These are phyloP conservation scores for Skeletonema grethae DNA, from an alignment of 108 stramenopile genomes.

Conservation along the genomic window DNA sequence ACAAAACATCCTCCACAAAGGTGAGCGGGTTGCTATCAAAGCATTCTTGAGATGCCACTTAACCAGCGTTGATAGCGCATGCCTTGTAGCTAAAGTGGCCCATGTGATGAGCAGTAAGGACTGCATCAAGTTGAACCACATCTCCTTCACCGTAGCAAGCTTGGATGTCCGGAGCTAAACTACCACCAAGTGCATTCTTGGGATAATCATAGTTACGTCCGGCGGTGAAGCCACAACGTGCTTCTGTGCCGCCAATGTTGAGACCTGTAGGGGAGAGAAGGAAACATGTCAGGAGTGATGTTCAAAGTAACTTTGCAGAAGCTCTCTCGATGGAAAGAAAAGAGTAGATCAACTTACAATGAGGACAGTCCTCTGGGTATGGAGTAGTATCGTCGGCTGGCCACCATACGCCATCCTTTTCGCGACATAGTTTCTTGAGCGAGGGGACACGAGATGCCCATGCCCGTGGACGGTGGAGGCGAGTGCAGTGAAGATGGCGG, in stretches of 20 bases:
- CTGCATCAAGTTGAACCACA: conserved; percentile 23
- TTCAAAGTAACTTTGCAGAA: no score
- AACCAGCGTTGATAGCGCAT: conserved; percentile 36
- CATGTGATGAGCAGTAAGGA: conserved; percentile 49
- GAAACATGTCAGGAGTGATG: no score
- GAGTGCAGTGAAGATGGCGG: background rate
- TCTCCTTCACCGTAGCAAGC: conserved; percentile 31
- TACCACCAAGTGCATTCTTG: conserved; percentile 16
- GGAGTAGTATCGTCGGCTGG: background rate
- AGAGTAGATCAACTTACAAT: background rate
- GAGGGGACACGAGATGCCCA: conserved; percentile 3
- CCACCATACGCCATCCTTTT: background rate
- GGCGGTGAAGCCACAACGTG: background rate
- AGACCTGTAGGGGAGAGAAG: background rate
- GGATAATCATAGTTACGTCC: conserved; percentile 5
- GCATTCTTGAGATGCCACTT: conserved; percentile 48
- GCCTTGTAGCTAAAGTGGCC: conserved; percentile 49
- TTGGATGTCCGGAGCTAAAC: conserved; percentile 35
- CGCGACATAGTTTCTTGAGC: conserved; percentile 3
- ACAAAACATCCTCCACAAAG: conserved; percentile 48
- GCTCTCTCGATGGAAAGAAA: no score
- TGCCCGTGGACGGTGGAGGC: background rate
- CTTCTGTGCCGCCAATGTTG: conserved; percentile 9
- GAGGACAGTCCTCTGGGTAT: background rate
- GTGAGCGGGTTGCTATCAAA: conserved; percentile 37